Conservation (phyloP, 2,329 filamentous ascomycete genomes). For the Diaporthe ilicicola region DNA sequence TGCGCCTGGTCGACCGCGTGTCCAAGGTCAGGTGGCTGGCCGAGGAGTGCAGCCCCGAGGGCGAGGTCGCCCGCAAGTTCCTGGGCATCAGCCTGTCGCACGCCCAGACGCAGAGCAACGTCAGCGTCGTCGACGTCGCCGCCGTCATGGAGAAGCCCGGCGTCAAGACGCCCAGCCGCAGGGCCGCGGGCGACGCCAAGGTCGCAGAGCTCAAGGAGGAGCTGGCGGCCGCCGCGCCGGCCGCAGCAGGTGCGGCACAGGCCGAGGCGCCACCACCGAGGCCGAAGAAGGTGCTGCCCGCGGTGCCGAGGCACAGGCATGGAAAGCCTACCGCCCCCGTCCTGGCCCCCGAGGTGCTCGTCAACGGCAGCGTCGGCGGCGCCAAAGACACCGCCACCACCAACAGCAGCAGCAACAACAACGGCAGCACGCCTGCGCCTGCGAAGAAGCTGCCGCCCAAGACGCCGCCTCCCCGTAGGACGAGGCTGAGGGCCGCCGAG, state of each 20-base stretch:
- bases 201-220: constrained; percentile 39
- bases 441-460: constrained; percentile 33
- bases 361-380: neutral
- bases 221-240: constrained; percentile 30
- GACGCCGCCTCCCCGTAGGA: constrained; percentile 33
- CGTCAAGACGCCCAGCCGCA: constrained; percentile 80
- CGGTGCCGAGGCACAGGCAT: constrained; percentile 65
- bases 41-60: constrained; percentile 44
- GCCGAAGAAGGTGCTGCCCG: constrained; percentile 59
- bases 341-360: constrained; percentile 17
- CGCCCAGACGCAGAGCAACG: constrained; percentile 72
- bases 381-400: neutral
- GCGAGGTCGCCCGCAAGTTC: constrained; percentile 64
- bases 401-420: neutral
- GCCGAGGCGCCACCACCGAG: constrained; percentile 36
- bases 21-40: constrained; percentile 75
- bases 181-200: constrained; percentile 42
- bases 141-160: constrained; percentile 83
- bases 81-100: constrained; percentile 77
- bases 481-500: constrained; percentile 28
- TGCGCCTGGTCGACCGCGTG: constrained; percentile 80
- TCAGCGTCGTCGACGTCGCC: constrained; percentile 82
- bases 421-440: neutral
- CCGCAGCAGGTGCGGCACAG: constrained; percentile 10
- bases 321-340: constrained; percentile 51